Evolutionary conservation across 345 rosid genomes (phyloP), one percentile per base, ranked within the genome.

Genomic region (Adansonia digitata): DNA sequence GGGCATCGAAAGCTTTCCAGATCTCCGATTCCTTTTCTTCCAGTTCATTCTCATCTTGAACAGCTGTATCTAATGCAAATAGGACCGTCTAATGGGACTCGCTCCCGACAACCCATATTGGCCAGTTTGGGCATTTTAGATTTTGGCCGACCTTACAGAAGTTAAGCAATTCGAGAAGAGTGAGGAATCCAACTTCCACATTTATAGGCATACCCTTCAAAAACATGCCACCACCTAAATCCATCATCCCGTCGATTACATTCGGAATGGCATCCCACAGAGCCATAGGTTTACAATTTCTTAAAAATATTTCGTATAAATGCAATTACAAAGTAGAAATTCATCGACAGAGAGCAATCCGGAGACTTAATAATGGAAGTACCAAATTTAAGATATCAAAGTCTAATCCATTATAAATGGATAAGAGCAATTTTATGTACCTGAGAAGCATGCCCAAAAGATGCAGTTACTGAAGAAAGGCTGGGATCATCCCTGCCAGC

Each of bases 391-490:
- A n/a, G 37, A 13, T 59, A 59, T 59, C 5, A 6, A 31, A 29
- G 40, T 3, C 20, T 40, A 39, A 15, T 60, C n/a, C 10, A 6
- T 15, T 15, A n/a, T n/a, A n/a, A 31, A 29, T 14, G 53, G 51
- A 40, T 65, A 43, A 20, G 59, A 7, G 59, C 56, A 67, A 56
- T 34, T 64, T 61, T 52, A 71, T 42, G 71, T 85, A 95, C 98
- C 97, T 95, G 99, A 4, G 99, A 95, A 7, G 99, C 99, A 88
- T 94, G 98, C 68, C 99, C 99, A 85, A 94, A 94, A 49, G 99
- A 98, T 57, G 93, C 97, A 43, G 99, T 94, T 60, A 94, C 99
- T 42, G 93, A 80, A 48, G 99, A 97, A 49, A 82, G 86, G 82
- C 83, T 82, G 75, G 97, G 97, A 83, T 94, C 99, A 73, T 94